A percentile compares a stretch with the other conserved stretches of the same genome.
Evolutionary conservation across 2,329 filamentous ascomycete genomes (phyloP).

Genomic region (Corinectria fuckeliana): DNA sequence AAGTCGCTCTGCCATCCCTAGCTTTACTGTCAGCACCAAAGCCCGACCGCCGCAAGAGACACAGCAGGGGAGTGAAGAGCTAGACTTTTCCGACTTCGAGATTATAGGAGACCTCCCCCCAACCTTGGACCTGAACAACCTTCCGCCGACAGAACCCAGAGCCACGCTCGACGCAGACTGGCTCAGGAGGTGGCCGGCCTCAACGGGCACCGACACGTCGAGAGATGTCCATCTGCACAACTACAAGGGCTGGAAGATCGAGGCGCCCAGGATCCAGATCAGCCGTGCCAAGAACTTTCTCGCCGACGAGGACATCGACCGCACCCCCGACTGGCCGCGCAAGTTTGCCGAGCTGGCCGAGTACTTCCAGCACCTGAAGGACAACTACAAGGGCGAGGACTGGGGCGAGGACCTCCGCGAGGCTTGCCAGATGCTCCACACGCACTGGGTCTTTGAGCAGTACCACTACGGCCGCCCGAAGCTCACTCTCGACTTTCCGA

Average conservation of each 20-base stretch:
- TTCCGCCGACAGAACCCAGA: background rate
- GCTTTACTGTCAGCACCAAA: background rate
- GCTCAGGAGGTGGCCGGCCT: background rate
- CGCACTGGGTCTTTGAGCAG: slow-evolving; percentile 45
- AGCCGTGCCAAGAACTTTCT: slow-evolving; percentile 52
- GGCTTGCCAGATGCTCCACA: slow-evolving; percentile 42
- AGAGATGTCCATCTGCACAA: slow-evolving; percentile 19
- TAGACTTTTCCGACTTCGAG: background rate
- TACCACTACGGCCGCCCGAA: slow-evolving; percentile 42
- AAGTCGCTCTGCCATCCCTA: background rate
- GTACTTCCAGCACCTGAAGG: slow-evolving; percentile 48
- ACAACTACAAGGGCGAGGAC: slow-evolving; percentile 31
- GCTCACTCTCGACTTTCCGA: slow-evolving; percentile 37
- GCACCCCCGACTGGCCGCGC: slow-evolving; percentile 48
- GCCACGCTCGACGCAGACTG: slow-evolving; percentile 5
- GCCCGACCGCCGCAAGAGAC: too few species aligned
- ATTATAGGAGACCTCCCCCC: background rate
- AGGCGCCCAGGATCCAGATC: slow-evolving; percentile 43
- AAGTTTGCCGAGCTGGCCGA: slow-evolving; percentile 46
- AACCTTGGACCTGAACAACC: too few species aligned
- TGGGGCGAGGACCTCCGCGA: slow-evolving; percentile 42
- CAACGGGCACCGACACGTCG: background rate
- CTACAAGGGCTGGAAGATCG: slow-evolving; percentile 46
- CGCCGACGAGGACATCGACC: slow-evolving; percentile 54
- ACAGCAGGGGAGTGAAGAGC: background rate